Evolutionary conservation across 2,329 filamentous ascomycete genomes (phyloP).

Genomic region (Cryphonectria parasitica): DNA sequence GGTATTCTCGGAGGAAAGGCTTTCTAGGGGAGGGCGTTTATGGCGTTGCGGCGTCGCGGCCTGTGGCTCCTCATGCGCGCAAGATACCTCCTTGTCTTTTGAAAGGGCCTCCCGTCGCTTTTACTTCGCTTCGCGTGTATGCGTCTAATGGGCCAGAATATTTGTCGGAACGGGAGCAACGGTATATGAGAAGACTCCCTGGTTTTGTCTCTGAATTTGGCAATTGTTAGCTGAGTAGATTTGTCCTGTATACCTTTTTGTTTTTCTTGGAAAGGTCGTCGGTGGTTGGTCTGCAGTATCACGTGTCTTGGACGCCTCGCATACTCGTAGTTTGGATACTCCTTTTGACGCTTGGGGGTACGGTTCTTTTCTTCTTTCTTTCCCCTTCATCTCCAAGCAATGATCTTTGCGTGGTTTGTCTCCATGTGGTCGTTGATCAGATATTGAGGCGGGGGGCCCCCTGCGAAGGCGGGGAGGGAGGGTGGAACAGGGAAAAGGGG

Average conservation of each 20-base stretch:
- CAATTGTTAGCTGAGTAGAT: background rate
- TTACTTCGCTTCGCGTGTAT: background rate
- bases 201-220: background rate
- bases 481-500: background rate
- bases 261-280: background rate
- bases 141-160: background rate
- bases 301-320: background rate
- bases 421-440: background rate
- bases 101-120: background rate
- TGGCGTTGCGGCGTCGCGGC: conserved; percentile 28
- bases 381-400: background rate
- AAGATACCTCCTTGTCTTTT: conserved; percentile 25
- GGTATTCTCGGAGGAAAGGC: conserved; percentile 19
- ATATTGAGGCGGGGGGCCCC: background rate
- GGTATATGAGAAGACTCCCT: background rate
- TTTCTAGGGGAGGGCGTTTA: conserved; percentile 21
- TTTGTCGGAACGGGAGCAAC: background rate
- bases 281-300: background rate
- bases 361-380: background rate
- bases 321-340: background rate
- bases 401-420: background rate
- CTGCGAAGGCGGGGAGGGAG: background rate
- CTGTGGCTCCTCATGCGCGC: conserved; percentile 18
- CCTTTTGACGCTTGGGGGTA: too few relatives aligned
- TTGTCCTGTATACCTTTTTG: background rate